Evolutionary conservation across 2,329 filamentous ascomycete species (phyloP), one percentile per base, ranked within the genome.

Genomic region (Aspergillus oerlinghausenensis): DNA sequence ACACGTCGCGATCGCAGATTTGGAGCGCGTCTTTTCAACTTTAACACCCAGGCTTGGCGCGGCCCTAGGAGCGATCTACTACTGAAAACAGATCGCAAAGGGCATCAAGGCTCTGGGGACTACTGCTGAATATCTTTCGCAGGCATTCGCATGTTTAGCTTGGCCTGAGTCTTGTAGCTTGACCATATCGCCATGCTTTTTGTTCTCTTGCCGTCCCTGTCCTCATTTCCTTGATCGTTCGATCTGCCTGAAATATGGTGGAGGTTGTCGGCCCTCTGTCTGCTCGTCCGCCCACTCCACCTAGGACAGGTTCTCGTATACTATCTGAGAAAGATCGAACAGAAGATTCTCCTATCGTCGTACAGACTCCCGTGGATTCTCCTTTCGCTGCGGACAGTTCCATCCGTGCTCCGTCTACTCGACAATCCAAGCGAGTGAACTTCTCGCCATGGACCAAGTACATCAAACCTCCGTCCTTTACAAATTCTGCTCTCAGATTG

Each of bases 361-460:
- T 72, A 23, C 67, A 72, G 55, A 74, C 73, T 17, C 74, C 78
- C 14, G 73, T 75, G 50, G 72, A 76, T 51, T 78, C 79, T 45
- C 72, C 77, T 4, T 75, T 77, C 6, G 75, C 74, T 3, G 49
- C 75, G 65, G 67, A 69, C 66, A 57, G 67, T 35, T 69, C 73
- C 14, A 66, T 68, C 61, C 64, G 72, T 65, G 70, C 66, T 61
- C 57, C 69, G 51, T 71, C 70, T 52, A 68, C 72, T 63, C 60
- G 75, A 71, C 69, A 65, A 38, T 70, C 70, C 40, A 88, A 87
- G 74, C 80, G 80, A 63, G 87, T 89, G 61, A 84, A 80, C 57
- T 86, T 87, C 71, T 84, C 83, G 19, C 80, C 82, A 65, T 82
- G 78, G 71, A 78, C 80, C 11, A 80, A 81, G 49, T 82, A 82